Evolutionary conservation across 148 eudicot species (phyloP), one percentile per base, ranked within the genome.

Genomic region (Rhododendron griersonianum): DNA sequence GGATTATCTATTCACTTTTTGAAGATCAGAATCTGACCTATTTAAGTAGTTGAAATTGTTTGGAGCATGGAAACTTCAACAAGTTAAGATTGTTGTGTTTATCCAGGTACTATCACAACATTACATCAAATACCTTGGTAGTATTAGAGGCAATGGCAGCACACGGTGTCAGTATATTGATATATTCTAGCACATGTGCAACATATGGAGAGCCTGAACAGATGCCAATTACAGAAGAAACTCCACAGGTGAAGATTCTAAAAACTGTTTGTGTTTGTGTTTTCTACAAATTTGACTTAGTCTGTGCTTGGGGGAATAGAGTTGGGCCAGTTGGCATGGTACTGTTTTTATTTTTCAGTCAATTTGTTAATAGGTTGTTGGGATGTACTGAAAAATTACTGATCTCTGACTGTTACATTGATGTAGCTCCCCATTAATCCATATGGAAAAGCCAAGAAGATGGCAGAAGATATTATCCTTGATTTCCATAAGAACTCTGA

Each of bases 101-200:
- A 50, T 67, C 21, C 87, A 96, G 99, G 91, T 96, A 96, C 85
- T 96, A 96, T 92, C 99, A 95, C 92, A 96, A 96, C 87, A 96
- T 96, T 78, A 96, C 99, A 5, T 96, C 99, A 80, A 96, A 96
- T 89, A 96, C 98, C 14, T 90, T 96, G 86, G 90, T 81, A 74
- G 96, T 96, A 73, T 85, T 96, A 88, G 94, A 97, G 93, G 98
- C 99, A 53, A 94, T 95, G 92, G 92, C 93, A 85, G 89, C 93
- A 83, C 98, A 93, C 88, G 92, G 91, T 67, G 98, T 97, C 74
- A 90, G 86, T 30, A 94, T 93, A 53, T 88, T 97, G 84, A 97
- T 97, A 87, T 97, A 97, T 88, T 97, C 99, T 78, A 97, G 99
- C 89, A 97, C 99, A n/a, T 97, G 99, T 87, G 99, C 98, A 41